These are phyloP conservation scores for Talaromyces nanjingensis DNA, from an alignment of 495 filamentous ascomycete genomes.

Conservation along the genomic window DNA sequence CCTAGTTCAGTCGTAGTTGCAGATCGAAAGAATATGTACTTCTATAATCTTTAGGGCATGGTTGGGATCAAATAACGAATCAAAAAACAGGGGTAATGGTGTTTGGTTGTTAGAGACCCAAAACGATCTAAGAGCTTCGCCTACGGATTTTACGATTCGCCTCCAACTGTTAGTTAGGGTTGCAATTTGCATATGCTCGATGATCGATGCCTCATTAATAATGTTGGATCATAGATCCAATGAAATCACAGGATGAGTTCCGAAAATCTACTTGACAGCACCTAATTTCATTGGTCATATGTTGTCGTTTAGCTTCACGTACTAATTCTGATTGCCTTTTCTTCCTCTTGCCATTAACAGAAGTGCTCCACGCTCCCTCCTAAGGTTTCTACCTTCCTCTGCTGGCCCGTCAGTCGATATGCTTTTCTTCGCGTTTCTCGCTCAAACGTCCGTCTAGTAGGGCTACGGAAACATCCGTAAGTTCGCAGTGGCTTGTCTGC, in stretches of 20 bases:
- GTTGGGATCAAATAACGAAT: not conserved
- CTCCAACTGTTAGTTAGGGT: not conserved
- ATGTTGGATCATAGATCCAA: not conserved
- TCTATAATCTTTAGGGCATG: too few species aligned
- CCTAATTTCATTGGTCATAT: not conserved
- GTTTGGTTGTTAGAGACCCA: not conserved
- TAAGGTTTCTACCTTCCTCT: too few species aligned
- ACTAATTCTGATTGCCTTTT: too few species aligned
- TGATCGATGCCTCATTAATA: not conserved
- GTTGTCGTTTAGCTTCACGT: not conserved
- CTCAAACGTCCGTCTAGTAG: too few species aligned
- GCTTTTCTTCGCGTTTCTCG: too few species aligned
- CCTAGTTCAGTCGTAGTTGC: not conserved
- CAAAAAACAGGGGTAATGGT: not conserved
- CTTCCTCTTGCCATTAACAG: too few species aligned
- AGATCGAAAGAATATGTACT: not conserved
- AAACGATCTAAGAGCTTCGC: not conserved
- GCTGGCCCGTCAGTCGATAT: too few species aligned
- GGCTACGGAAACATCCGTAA: too few species aligned
- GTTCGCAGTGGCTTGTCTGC: too few species aligned
- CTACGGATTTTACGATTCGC: not conserved
- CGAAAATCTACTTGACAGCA: not conserved
- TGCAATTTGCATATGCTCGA: not conserved
- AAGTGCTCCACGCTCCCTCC: too few species aligned
- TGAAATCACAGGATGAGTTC: not conserved